Evolutionary conservation across 2,329 filamentous ascomycete species (phyloP).

Genomic region (Pseudocercospora macadamiae): DNA sequence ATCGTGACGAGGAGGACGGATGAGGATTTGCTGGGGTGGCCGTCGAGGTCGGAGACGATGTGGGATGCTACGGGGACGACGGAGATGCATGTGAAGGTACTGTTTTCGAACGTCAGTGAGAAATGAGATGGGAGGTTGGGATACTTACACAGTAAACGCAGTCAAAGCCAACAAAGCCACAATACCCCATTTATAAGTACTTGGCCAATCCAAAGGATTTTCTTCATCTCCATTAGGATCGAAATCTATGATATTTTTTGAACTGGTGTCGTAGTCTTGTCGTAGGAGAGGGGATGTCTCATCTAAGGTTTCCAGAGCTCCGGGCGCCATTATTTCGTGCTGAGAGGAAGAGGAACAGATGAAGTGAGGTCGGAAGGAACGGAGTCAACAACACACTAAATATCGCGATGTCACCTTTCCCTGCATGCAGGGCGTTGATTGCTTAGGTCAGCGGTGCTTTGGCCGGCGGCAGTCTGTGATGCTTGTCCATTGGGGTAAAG

Average conservation of each 20-base stretch:
- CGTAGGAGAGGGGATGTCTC: conserved; percentile 25
- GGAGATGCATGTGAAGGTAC: conserved; percentile 38
- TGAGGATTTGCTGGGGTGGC: conserved; percentile 25
- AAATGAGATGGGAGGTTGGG: too few relatives aligned
- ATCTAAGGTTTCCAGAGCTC: background rate
- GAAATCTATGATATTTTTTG: conserved; percentile 46
- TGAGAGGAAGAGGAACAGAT: background rate
- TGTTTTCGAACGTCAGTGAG: conserved; percentile 13
- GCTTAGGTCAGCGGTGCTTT: too few relatives aligned
- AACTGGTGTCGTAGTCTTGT: conserved; percentile 15
- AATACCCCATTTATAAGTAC: conserved; percentile 54
- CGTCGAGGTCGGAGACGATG: conserved; percentile 33
- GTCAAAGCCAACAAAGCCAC: conserved; percentile 58
- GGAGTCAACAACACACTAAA: too few relatives aligned
- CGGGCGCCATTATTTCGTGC: background rate
- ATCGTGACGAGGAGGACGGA: conserved; percentile 50
- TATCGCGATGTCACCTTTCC: background rate
- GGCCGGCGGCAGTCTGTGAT: background rate
- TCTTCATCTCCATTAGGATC: conserved; percentile 50
- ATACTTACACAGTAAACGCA: conserved; percentile 59
- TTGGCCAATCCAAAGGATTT: conserved; percentile 59
- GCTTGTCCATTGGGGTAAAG: background rate
- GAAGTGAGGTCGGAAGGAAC: background rate
- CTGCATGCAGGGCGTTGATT: background rate
- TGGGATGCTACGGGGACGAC: conserved; percentile 35